phyloP scores from a whole-genome alignment of 257 asterid genomes.

The Fraxinus cuspidata region DNA sequence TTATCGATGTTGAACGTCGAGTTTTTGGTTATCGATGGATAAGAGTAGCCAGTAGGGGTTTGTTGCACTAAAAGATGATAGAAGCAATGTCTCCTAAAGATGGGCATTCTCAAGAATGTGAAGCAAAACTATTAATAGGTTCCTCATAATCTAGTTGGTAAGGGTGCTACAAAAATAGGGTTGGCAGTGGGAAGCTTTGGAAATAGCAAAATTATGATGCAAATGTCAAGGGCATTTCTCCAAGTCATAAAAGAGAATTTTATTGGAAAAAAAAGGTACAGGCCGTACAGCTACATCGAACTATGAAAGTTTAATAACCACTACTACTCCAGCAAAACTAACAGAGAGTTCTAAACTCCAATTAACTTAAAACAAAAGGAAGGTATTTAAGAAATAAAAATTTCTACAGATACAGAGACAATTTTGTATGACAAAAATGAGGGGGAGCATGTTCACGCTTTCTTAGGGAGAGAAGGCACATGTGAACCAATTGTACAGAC shows the following conservation, averaged over 20 bases:
- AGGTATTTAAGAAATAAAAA: neutral
- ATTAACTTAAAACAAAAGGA: too few species aligned
- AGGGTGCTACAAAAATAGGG: neutral
- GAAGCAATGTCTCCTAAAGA: too few species aligned
- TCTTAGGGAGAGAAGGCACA: neutral
- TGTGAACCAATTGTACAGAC: neutral
- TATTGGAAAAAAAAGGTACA: neutral
- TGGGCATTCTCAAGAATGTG: too few species aligned
- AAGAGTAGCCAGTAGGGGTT: too few species aligned
- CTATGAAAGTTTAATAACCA: neutral
- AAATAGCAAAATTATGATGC: neutral
- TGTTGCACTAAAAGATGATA: too few species aligned
- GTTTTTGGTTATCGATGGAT: too few species aligned
- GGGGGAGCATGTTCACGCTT: neutral
- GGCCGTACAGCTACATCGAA: neutral
- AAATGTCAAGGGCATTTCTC: neutral
- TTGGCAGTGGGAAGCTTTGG: neutral
- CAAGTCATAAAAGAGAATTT: too few species aligned
- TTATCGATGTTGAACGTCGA: too few species aligned
- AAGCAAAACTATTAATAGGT: too few species aligned
- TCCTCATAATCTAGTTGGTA: too few species aligned
- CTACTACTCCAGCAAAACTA: neutral
- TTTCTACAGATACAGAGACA: neutral
- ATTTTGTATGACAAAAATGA: neutral
- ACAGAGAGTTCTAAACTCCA: neutral